These are phyloP conservation scores for Aureobasidium sp. DNA, from an alignment of 2,329 filamentous ascomycete species.

Conservation along the genomic window DNA sequence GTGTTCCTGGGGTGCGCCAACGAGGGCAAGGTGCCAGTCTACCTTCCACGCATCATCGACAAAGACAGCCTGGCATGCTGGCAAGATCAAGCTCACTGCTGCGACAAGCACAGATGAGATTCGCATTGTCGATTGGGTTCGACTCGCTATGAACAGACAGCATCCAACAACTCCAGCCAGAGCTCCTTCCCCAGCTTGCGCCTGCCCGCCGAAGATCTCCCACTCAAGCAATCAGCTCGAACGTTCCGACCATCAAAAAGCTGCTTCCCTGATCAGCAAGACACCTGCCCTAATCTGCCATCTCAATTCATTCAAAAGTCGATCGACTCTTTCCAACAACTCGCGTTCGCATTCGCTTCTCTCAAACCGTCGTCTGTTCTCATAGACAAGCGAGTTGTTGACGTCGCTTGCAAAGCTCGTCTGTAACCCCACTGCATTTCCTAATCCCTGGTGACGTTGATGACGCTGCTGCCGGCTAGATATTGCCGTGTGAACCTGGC, in stretches of 20 bases:
- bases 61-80: constrained; percentile 63
- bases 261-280: background rate
- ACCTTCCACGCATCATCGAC: constrained; percentile 84
- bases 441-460: background rate
- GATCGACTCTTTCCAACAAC: background rate
- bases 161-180: background rate
- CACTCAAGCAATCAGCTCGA: background rate
- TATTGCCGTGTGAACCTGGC: constrained; percentile 2
- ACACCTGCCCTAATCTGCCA: background rate
- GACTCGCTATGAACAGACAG: background rate
- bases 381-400: background rate
- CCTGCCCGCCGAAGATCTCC: background rate
- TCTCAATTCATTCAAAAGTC: background rate
- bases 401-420: background rate
- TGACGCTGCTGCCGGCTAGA: background rate
- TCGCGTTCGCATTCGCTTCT: background rate
- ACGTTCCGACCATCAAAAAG: background rate
- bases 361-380: background rate
- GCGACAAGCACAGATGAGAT: constrained; percentile 14
- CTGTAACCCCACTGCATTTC: background rate
- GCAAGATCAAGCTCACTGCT: constrained; percentile 38
- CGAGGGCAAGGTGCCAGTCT: constrained; percentile 86
- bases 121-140: constrained; percentile 11
- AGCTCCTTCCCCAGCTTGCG: constrained; percentile 6
- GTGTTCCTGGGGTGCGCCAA: constrained; percentile 73